A percentile compares a stretch with the other conserved stretches of the same genome.
Conservation (phyloP, 306 rosid genomes). For the Quercus variabilis region DNA sequence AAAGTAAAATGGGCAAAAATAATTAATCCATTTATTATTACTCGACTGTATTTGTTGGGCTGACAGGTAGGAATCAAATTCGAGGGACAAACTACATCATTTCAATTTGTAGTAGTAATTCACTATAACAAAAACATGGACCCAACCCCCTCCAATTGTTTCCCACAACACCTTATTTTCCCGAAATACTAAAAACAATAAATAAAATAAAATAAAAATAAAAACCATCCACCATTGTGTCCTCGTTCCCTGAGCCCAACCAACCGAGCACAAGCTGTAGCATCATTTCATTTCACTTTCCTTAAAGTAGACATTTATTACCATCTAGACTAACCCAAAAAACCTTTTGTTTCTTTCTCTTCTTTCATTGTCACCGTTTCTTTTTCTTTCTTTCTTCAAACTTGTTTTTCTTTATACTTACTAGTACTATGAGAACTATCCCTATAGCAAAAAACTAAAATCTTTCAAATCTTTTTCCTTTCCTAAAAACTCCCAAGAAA, state of each 20-base stretch:
- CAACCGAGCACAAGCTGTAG: constrained; percentile 1
- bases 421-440: neutral
- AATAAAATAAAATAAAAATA: neutral
- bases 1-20: neutral
- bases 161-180: neutral
- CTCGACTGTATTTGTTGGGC: neutral
- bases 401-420: neutral
- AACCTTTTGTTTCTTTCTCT: neutral
- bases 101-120: neutral
- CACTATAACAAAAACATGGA: neutral
- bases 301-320: constrained; percentile 6
- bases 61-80: constrained; percentile 14
- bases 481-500: constrained; percentile 4
- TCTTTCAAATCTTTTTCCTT: neutral
- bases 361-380: neutral
- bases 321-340: constrained; percentile 13
- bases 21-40: neutral
- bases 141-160: neutral
- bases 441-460: constrained; percentile 17
- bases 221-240: constrained; percentile 2
- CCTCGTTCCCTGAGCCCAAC: neutral
- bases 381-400: neutral
- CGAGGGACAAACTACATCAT: neutral
- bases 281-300: neutral
- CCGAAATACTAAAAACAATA: neutral